Percentiles rank a stretch among this genome's conserved stretches.
These are phyloP conservation scores for Violaceomyces palustris DNA, from an alignment of 1,284 basidiomycete genomes.

Conservation along the genomic window DNA sequence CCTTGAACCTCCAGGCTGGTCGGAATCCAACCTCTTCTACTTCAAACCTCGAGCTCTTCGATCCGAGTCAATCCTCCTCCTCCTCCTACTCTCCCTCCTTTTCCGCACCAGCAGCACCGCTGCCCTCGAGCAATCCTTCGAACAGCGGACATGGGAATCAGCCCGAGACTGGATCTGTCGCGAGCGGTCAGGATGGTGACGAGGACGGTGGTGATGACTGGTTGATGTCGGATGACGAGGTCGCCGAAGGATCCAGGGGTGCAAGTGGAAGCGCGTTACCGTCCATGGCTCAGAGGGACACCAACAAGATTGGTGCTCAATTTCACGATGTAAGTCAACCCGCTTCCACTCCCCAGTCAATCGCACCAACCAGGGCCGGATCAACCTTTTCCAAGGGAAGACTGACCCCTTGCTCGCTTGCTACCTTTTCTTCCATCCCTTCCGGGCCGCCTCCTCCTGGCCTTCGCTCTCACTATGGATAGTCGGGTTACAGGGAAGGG, in stretches of 20 bases:
- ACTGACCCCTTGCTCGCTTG: not conserved
- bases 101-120: not conserved
- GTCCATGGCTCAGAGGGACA: slow-evolving; percentile 29
- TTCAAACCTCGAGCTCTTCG: not conserved
- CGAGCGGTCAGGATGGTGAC: not conserved
- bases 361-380: not conserved
- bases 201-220: slow-evolving; percentile 25
- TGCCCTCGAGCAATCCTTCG: not conserved
- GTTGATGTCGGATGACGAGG: slow-evolving; percentile 29
- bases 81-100: too few relatives aligned
- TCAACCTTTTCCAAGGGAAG: not conserved
- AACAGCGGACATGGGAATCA: not conserved
- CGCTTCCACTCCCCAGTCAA: not conserved
- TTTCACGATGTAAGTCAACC: slow-evolving; percentile 35
- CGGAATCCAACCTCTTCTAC: not conserved
- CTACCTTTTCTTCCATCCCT: not conserved
- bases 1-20: not conserved
- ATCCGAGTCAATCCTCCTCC: not conserved
- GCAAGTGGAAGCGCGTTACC: not conserved
- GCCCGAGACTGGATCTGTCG: slow-evolving; percentile 8
- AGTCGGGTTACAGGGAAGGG: slow-evolving; percentile 82
- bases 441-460: not conserved
- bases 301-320: slow-evolving; percentile 22
- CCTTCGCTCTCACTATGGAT: not conserved
- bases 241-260: not conserved